Evolutionary conservation across 257 asterid species (phyloP), one percentile per base, ranked within the genome.

Genomic region (Solanum microdontum): DNA sequence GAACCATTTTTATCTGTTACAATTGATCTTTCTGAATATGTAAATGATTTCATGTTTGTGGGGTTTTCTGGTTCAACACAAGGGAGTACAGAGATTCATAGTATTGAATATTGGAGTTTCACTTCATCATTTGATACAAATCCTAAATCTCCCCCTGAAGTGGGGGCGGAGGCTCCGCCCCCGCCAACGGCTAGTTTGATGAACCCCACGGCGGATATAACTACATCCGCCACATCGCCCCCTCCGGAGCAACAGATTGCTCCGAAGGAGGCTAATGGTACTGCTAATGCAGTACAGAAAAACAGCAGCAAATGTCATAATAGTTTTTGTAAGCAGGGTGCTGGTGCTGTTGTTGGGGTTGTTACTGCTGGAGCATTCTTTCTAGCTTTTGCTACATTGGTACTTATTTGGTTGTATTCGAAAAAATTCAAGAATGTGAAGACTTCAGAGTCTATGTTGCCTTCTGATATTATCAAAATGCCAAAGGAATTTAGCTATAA

Each of bases 1-100:
- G 93, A 89, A 24, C 94, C 98, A 11, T 39, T 94, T 36, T 26
- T 95, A 32, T 90, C 95, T 30, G 82, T 91, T 23, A 72, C 83
- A 72, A 33, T 95, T 12, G 94, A 94, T 90, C 88, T 95, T 40
- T 84, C 73, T 48, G 94, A 92, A 34, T 91, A 94, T 45, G 89
- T 86, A 37, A 89, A 89, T 60, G 98, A 95, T 82, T 93, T 91
- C 83, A 93, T 93, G 96, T 95, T 92, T 51, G 97, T 94, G 40
- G 98, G 98, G 70, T 93, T 95, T 84, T 87, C 95, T 66, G 98
- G 95, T 84, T 94, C 98, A 28, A 95, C 98, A 69, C 98, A 95
- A 91, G 98, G 98, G 55, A 95, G 98, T 69, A 95, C 98, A 0
- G 98, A 95, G 90, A 87, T 87, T 43, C 98, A 95, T 84, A 89